These are phyloP conservation scores for Coelastrella sp. DNA, from an alignment of 139 green algal species.

Conservation along the genomic window DNA sequence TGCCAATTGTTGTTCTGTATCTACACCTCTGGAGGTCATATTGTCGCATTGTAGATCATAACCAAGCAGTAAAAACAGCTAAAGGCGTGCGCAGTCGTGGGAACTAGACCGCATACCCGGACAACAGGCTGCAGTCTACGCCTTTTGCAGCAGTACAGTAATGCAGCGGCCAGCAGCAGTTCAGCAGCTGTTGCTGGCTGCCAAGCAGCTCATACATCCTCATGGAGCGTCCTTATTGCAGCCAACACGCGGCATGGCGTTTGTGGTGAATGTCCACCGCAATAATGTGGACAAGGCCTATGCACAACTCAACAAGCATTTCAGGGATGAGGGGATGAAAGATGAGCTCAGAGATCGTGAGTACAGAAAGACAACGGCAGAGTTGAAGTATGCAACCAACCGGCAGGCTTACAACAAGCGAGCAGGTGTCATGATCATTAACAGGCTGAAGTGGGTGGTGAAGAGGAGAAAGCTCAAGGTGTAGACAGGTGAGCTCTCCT, in stretches of 20 bases:
- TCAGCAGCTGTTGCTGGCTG: constrained; percentile 19
- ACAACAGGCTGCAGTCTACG: too few relatives aligned
- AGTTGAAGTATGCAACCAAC: constrained; percentile 4
- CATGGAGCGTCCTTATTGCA: background rate
- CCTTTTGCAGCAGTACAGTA: too few relatives aligned
- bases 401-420: constrained; percentile 35
- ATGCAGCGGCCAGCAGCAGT: constrained; percentile 27
- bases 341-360: constrained; percentile 12
- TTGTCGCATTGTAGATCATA: too few relatives aligned
- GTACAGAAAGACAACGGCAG: constrained; percentile 8
- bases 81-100: too few relatives aligned
- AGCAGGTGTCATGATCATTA: background rate
- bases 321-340: constrained; percentile 13
- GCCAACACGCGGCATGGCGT: constrained; percentile 19
- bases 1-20: too few relatives aligned
- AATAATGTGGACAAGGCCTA: constrained; percentile 47
- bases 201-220: background rate
- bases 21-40: too few relatives aligned
- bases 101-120: too few relatives aligned
- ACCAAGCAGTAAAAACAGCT: too few relatives aligned
- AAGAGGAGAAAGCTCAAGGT: constrained; percentile 38
- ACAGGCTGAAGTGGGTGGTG: constrained; percentile 44
- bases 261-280: constrained; percentile 31
- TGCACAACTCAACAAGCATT: constrained; percentile 6
- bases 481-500: background rate